A percentile compares a stretch with the other conserved stretches of the same genome.
Conservation (phyloP, 352 stramenopile genomes). For the Pythium chondricola region DNA sequence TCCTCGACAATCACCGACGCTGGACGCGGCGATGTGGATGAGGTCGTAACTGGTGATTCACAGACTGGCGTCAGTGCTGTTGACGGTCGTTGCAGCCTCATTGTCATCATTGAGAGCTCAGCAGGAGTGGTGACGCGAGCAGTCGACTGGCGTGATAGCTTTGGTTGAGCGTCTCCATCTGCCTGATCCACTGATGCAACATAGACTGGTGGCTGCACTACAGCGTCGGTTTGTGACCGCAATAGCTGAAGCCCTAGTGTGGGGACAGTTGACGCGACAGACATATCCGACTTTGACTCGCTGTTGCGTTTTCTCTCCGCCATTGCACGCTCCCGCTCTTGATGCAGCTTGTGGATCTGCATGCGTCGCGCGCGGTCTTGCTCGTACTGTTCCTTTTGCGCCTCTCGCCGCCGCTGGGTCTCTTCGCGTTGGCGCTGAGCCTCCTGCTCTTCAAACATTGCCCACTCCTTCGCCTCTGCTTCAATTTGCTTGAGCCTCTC, state of each 20-base stretch:
- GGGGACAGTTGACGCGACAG: not conserved
- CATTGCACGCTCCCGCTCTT: slow-evolving; percentile 29
- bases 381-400: slow-evolving; percentile 57
- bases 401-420: slow-evolving; percentile 34
- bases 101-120: too few relatives aligned
- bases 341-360: slow-evolving; percentile 61
- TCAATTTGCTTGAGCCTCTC: slow-evolving; percentile 45
- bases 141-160: too few relatives aligned
- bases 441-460: slow-evolving; percentile 43
- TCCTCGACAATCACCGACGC: too few relatives aligned
- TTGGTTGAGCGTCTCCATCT: too few relatives aligned
- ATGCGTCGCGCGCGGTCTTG: slow-evolving; percentile 54
- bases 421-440: slow-evolving; percentile 43
- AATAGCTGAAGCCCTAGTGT: slow-evolving; percentile 2
- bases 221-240: slow-evolving; percentile 4
- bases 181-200: not conserved
- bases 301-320: slow-evolving; percentile 18
- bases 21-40: too few relatives aligned
- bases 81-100: too few relatives aligned
- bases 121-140: too few relatives aligned
- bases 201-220: slow-evolving; percentile 2
- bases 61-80: too few relatives aligned
- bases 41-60: too few relatives aligned
- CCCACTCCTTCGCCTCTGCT: slow-evolving; percentile 55
- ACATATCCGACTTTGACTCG: too few relatives aligned